A percentile compares a stretch with the other conserved stretches of the same genome.
phyloP scores from a whole-genome alignment of 345 rosid genomes.

The Turnera subulata region DNA sequence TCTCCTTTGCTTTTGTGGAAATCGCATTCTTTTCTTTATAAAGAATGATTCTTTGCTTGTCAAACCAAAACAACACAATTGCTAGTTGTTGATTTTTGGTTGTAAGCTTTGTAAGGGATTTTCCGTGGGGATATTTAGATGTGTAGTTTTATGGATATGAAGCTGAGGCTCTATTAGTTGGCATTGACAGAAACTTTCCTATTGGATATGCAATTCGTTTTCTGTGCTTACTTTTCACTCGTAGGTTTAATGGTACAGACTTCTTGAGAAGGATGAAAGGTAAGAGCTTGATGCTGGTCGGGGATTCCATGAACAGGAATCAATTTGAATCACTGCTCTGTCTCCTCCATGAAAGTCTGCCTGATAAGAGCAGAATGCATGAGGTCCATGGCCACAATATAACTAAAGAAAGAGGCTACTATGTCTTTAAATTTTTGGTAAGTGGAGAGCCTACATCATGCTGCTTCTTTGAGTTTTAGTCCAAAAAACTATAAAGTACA shows the following conservation, averaged over 20 bases:
- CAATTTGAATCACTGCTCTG: constrained; percentile 91
- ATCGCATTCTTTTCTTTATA: background rate
- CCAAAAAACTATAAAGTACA: no score
- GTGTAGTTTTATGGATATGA: no score
- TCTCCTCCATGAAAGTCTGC: constrained; percentile 69
- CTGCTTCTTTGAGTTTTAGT: constrained; percentile 3
- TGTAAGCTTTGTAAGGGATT: no score
- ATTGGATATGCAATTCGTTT: constrained; percentile 12
- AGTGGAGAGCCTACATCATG: constrained; percentile 11
- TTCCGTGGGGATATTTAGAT: no score
- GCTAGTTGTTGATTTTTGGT: no score
- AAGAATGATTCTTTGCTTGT: no score
- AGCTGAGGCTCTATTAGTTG: background rate
- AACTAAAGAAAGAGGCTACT: constrained; percentile 86
- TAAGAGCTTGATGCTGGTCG: constrained; percentile 80
- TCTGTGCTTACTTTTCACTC: constrained; percentile 34
- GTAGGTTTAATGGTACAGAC: constrained; percentile 95
- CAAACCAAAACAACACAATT: no score
- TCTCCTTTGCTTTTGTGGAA: background rate
- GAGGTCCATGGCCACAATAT: constrained; percentile 78
- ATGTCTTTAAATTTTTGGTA: constrained; percentile 70
- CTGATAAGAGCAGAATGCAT: constrained; percentile 62
- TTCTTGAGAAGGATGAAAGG: constrained; percentile 80
- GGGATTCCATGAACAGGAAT: constrained; percentile 94
- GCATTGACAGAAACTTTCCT: background rate